Percentiles rank a stretch among this genome's conserved stretches.
phyloP scores from a whole-genome alignment of 2,329 filamentous ascomycete species.

The Fusarium mangiferae region DNA sequence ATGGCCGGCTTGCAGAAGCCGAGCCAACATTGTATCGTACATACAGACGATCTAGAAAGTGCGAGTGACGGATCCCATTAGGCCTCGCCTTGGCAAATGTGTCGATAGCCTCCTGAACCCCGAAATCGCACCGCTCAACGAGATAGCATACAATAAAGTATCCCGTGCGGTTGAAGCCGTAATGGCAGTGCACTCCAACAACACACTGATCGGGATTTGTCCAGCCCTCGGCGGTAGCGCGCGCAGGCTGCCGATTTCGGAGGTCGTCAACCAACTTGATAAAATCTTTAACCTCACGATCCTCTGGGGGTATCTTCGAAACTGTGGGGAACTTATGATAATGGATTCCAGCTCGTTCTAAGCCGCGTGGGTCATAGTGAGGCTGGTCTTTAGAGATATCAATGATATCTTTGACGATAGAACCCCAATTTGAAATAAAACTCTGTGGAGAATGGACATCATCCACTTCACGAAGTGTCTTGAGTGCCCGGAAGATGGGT shows the following conservation, averaged over 20 bases:
- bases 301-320: slow-evolving; percentile 83
- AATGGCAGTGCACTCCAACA: slow-evolving; percentile 92
- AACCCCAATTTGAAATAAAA: slow-evolving; percentile 76
- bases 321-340: slow-evolving; percentile 93
- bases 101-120: slow-evolving; percentile 80
- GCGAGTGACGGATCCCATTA: slow-evolving; percentile 87
- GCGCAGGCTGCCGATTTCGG: slow-evolving; percentile 60
- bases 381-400: slow-evolving; percentile 93
- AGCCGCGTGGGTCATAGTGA: slow-evolving; percentile 82
- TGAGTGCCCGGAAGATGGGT: slow-evolving; percentile 86
- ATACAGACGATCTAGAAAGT: slow-evolving; percentile 87
- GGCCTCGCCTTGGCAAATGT: slow-evolving; percentile 78
- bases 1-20: neutral
- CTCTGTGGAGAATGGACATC: slow-evolving; percentile 79
- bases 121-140: slow-evolving; percentile 80
- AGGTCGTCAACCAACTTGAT: slow-evolving; percentile 68
- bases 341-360: slow-evolving; percentile 73
- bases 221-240: slow-evolving; percentile 52
- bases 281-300: slow-evolving; percentile 64
- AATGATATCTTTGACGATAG: slow-evolving; percentile 77
- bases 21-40: slow-evolving; percentile 71
- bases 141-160: slow-evolving; percentile 92
- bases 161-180: slow-evolving; percentile 93
- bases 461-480: slow-evolving; percentile 91
- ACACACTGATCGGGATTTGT: slow-evolving; percentile 55